Evolutionary conservation across 2,329 filamentous ascomycete species (phyloP), one percentile per base, ranked within the genome.

Genomic region (Hymenotorrendiella dingleyae): DNA sequence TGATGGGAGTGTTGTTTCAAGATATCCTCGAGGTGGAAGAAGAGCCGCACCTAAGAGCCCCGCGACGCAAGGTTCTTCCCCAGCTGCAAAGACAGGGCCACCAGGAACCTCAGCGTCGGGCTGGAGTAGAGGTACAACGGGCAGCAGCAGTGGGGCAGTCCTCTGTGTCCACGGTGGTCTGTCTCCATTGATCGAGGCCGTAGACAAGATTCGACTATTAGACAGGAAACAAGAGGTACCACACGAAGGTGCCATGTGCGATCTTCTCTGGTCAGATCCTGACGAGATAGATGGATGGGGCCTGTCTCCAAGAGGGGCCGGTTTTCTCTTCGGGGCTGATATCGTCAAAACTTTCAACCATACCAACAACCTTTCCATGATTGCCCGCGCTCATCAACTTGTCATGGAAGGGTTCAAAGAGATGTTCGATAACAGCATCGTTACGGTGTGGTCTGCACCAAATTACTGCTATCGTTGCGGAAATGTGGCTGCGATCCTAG

Each of bases 381-480:
- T 98, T 52, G 93, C 91, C 14, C 80, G 93, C 42, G 93, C 93
- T 1, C 93, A 98, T 62, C 93, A 98, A 64, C 80, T 98, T 17
- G 93, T 98, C 52, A 98, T 97, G 93, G 93, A 98, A 64, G 93
- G 93, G 0, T 98, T 96, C 66, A 97, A 97, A 68, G 93, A 97
- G 64, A 97, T 97, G 90, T 98, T 97, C 60, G 88, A 95, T 61
- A 84, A 82, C 11, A 87, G 82, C 36, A 96, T 98, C 51, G 93
- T 97, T 30, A 98, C 93, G 0, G 93, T 98, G n/a, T 98, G 93
- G 91, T 94, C 86, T 1, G 90, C 90, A 8, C 90, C 90, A 1
- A 96, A 96, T 64, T 96, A 96, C 71, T 96, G 90, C 68, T 96
- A 96, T 67, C 51, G 51, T 27, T 96, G 90, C 60, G 90, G 90